Percentiles rank a stretch among this genome's conserved stretches.
These are phyloP conservation scores for Tympanopsis confertula DNA, from an alignment of 2,329 filamentous ascomycete species.

Conservation along the genomic window DNA sequence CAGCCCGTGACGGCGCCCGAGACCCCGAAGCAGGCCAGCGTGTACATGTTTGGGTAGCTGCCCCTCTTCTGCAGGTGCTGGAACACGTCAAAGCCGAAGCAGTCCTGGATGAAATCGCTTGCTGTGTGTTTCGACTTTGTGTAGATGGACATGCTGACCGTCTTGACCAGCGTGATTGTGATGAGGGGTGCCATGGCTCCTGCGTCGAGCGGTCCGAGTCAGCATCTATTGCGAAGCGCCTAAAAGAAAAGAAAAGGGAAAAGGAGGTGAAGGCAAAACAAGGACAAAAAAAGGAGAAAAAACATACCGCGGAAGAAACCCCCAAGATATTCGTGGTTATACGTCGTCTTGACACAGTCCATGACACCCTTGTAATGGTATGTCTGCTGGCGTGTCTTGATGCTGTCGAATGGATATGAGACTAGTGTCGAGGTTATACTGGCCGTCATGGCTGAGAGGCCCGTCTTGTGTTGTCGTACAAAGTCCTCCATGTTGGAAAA, in stretches of 20 bases:
- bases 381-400: slow-evolving; percentile 83
- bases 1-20: slow-evolving; percentile 72
- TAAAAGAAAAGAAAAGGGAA: slow-evolving; percentile 3
- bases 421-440: slow-evolving; percentile 68
- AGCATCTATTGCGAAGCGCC: slow-evolving; percentile 5
- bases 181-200: slow-evolving; percentile 71
- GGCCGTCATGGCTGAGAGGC: slow-evolving; percentile 67
- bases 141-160: slow-evolving; percentile 71
- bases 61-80: slow-evolving; percentile 60
- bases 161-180: slow-evolving; percentile 66
- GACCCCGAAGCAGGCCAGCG: slow-evolving; percentile 64
- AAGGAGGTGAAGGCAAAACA: neutral
- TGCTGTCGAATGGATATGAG: slow-evolving; percentile 79
- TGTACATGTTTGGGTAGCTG: slow-evolving; percentile 61
- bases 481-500: slow-evolving; percentile 27
- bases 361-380: slow-evolving; percentile 67
- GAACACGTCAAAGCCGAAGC: slow-evolving; percentile 59
- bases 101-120: slow-evolving; percentile 57
- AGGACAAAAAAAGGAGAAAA: slow-evolving; percentile 1
- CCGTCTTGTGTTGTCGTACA: slow-evolving; percentile 68
- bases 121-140: slow-evolving; percentile 65
- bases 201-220: slow-evolving; percentile 13
- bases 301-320: slow-evolving; percentile 71
- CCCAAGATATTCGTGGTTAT: slow-evolving; percentile 57
- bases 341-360: slow-evolving; percentile 67